Percentiles rank a stretch among this genome's conserved stretches.
Conservation (phyloP, 768 basidiomycete species). For the Pulveroboletus sp. region DNA sequence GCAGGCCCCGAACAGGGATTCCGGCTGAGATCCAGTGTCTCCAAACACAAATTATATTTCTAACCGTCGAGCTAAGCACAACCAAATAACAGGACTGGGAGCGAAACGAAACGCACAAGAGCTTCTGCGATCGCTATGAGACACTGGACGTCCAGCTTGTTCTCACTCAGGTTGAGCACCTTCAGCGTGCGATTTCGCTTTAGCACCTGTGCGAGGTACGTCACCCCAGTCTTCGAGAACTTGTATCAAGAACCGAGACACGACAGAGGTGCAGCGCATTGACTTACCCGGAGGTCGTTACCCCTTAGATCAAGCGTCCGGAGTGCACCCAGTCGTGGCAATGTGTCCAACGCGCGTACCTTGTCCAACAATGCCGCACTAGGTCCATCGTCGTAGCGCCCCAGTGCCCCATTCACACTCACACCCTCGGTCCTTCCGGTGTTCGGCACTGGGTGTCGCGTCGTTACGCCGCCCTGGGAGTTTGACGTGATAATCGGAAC, state of each 20-base stretch:
- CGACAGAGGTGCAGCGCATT: neutral
- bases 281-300: slow-evolving; percentile 84
- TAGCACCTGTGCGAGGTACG: slow-evolving; percentile 89
- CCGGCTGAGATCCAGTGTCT: slow-evolving; percentile 88
- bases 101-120: slow-evolving; percentile 48
- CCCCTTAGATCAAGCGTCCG: slow-evolving; percentile 87
- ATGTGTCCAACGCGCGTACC: slow-evolving; percentile 81
- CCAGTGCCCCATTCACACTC: slow-evolving; percentile 1
- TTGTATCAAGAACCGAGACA: neutral
- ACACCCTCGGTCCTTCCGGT: neutral
- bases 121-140: slow-evolving; percentile 83
- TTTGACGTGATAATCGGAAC: slow-evolving; percentile 71
- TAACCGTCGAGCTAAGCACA: slow-evolving; percentile 26
- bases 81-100: neutral
- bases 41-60: slow-evolving; percentile 94
- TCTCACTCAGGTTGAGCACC: slow-evolving; percentile 90
- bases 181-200: slow-evolving; percentile 95
- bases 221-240: slow-evolving; percentile 57
- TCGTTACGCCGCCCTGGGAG: slow-evolving; percentile 49
- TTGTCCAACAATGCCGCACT: slow-evolving; percentile 81
- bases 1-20: slow-evolving; percentile 91
- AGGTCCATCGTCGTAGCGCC: slow-evolving; percentile 40
- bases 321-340: slow-evolving; percentile 81
- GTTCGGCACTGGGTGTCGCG: slow-evolving; percentile 33
- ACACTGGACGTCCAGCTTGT: slow-evolving; percentile 82